A percentile compares a stretch with the other conserved stretches of the same genome.
Conservation (phyloP, 306 rosid species). For the Crataegus laevigata region DNA sequence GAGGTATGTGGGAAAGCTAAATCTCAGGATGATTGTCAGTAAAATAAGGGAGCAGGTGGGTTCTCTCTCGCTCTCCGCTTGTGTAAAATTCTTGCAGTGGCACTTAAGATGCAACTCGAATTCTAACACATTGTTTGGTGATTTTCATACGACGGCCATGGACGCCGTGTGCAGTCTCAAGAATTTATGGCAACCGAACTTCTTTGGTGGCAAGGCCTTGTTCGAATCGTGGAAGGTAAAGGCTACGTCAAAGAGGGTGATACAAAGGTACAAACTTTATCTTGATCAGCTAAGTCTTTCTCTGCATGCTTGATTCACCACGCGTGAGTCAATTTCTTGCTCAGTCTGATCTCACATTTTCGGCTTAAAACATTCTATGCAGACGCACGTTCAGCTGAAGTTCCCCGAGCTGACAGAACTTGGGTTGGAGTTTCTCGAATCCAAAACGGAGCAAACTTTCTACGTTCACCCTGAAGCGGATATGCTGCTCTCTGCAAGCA, state of each 20-base stretch:
- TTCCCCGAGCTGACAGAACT: constrained; percentile 57
- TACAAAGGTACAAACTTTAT: constrained; percentile 41
- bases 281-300: not conserved
- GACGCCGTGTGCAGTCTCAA: constrained; percentile 37
- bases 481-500: constrained; percentile 56
- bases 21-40: constrained; percentile 50
- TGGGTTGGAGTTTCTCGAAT: constrained; percentile 52
- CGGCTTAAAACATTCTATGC: constrained; percentile 16
- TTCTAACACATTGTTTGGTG: constrained; percentile 3
- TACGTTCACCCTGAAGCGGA: constrained; percentile 77
- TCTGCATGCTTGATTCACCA: not conserved
- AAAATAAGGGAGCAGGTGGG: constrained; percentile 74
- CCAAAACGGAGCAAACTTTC: constrained; percentile 37
- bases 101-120: not conserved
- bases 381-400: constrained; percentile 73
- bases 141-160: constrained; percentile 10
- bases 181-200: constrained; percentile 54
- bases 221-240: constrained; percentile 69
- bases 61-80: not conserved
- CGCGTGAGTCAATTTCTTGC: not conserved
- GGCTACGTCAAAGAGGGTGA: constrained; percentile 69
- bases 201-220: constrained; percentile 92
- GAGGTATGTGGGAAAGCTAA: constrained; percentile 36
- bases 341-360: not conserved
- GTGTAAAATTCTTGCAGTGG: not conserved